Evolutionary conservation across 1,139 yeast genomes (phyloP).

Genomic region (Kurtzmaniella quercitrusa): DNA sequence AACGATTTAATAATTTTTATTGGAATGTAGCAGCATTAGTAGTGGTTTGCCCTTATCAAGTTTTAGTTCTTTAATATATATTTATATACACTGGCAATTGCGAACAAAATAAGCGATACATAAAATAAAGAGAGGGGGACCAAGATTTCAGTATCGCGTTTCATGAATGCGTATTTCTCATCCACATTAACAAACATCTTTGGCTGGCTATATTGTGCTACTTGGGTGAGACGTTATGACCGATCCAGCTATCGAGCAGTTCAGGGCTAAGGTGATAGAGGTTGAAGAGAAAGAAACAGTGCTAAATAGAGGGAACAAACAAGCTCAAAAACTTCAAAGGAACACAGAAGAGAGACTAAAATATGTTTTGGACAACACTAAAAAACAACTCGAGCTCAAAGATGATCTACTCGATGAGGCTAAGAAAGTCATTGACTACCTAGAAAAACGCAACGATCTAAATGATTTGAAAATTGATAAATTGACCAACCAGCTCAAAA

Average conservation of each 20-base stretch:
- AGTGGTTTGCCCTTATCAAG: too few relatives aligned
- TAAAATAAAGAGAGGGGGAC: too few relatives aligned
- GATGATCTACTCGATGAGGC: neutral
- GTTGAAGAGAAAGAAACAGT: neutral
- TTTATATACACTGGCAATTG: too few relatives aligned
- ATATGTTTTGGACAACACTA: conserved; percentile 1
- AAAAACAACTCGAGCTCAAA: conserved; percentile 2
- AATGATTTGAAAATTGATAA: neutral
- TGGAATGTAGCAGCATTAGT: too few relatives aligned
- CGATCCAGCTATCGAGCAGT: neutral
- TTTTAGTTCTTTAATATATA: too few relatives aligned
- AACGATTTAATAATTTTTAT: neutral
- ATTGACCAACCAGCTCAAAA: neutral
- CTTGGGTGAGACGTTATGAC: too few relatives aligned
- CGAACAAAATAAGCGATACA: too few relatives aligned
- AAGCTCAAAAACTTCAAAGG: neutral
- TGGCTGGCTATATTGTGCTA: too few relatives aligned
- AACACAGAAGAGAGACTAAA: neutral
- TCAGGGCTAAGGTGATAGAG: neutral
- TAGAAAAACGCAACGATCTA: neutral
- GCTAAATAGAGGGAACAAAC: neutral
- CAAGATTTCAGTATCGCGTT: too few relatives aligned
- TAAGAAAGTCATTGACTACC: neutral
- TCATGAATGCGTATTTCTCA: too few relatives aligned
- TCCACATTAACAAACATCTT: too few relatives aligned